Conservation (phyloP, 805 yeast genomes). For the Scheffersomyces ergatensis region DNA sequence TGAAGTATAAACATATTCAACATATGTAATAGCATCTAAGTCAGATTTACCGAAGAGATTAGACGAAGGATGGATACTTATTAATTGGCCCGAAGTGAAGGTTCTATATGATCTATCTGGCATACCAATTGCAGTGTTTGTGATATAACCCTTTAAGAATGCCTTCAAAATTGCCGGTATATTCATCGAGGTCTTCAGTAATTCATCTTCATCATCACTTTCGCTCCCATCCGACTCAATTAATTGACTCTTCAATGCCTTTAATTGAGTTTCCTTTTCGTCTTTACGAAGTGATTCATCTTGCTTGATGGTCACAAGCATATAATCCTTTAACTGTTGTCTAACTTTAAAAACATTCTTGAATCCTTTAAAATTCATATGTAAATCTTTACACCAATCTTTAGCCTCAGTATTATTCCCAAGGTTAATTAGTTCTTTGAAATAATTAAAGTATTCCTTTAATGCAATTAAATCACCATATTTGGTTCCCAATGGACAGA, state of each 20-base stretch:
- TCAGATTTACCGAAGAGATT: slow-evolving; percentile 71
- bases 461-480: slow-evolving; percentile 83
- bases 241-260: slow-evolving; percentile 21
- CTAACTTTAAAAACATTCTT: slow-evolving; percentile 73
- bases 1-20: slow-evolving; percentile 89
- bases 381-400: slow-evolving; percentile 81
- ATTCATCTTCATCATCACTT: slow-evolving; percentile 19
- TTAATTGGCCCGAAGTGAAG: slow-evolving; percentile 75
- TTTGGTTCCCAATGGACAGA: slow-evolving; percentile 67
- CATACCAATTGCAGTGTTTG: slow-evolving; percentile 89
- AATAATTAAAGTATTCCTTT: slow-evolving; percentile 69
- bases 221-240: slow-evolving; percentile 12
- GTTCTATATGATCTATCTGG: slow-evolving; percentile 94
- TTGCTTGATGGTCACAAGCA: slow-evolving; percentile 48
- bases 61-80: slow-evolving; percentile 89
- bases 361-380: slow-evolving; percentile 76
- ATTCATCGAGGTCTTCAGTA: slow-evolving; percentile 37
- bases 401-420: slow-evolving; percentile 52
- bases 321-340: slow-evolving; percentile 69
- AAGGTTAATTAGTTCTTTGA: slow-evolving; percentile 27
- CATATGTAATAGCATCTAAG: slow-evolving; percentile 87
- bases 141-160: slow-evolving; percentile 78
- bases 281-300: slow-evolving; percentile 27
- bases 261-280: slow-evolving; percentile 25
- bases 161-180: slow-evolving; percentile 65